These are phyloP conservation scores for Friedmanniomyces simplex DNA, from an alignment of 495 filamentous ascomycete genomes.

Conservation along the genomic window DNA sequence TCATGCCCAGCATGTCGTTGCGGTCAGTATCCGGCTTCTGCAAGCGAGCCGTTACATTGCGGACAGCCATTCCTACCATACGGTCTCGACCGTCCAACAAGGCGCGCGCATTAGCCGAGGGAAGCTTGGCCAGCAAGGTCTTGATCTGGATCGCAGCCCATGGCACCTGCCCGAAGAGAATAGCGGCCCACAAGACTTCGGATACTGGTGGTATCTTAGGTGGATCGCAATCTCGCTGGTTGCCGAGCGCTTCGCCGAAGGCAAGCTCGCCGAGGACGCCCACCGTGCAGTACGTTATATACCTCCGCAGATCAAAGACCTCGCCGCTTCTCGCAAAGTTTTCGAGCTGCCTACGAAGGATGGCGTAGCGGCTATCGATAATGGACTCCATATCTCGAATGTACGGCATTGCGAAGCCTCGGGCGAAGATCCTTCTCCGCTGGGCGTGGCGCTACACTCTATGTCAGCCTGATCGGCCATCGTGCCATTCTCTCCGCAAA, in stretches of 20 bases:
- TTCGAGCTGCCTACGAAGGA: not conserved
- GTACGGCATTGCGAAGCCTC: not conserved
- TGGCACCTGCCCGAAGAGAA: not conserved
- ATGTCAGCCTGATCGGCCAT: not conserved
- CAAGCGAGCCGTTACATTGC: not conserved
- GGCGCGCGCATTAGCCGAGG: not conserved
- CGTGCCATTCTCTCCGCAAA: not conserved
- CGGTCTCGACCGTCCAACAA: not conserved
- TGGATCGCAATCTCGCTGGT: not conserved
- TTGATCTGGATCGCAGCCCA: not conserved
- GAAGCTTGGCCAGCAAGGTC: not conserved
- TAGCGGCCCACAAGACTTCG: not conserved
- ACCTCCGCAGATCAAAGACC: not conserved
- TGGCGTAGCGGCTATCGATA: not conserved
- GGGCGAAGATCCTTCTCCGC: not conserved
- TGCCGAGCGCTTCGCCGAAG: not conserved
- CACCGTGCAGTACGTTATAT: not conserved
- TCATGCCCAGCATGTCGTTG: not conserved
- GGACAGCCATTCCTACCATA: not conserved
- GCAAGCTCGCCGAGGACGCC: not conserved
- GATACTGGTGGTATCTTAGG: not conserved
- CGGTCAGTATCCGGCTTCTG: not conserved
- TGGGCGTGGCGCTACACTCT: not conserved
- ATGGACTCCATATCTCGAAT: not conserved
- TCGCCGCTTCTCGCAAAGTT: not conserved